Conservation (phyloP, 768 basidiomycete species). For the Pisolithus microcarpus region DNA sequence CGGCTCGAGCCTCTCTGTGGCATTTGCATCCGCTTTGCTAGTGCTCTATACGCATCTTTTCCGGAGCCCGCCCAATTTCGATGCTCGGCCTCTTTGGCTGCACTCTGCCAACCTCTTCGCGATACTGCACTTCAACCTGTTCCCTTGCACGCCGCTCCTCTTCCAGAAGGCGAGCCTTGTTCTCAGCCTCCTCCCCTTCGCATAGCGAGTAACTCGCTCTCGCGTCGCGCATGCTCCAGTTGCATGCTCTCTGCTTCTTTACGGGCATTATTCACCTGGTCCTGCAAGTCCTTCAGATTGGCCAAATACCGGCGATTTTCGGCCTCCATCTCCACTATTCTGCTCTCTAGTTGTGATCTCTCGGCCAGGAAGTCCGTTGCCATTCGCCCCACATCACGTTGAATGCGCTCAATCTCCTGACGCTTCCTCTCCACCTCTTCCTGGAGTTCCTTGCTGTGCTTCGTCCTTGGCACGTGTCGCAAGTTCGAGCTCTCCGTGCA, state of each 20-base stretch:
- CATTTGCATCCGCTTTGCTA: neutral
- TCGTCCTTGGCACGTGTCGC: constrained; percentile 40
- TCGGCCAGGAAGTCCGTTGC: constrained; percentile 34
- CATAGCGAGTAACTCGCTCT: constrained; percentile 19
- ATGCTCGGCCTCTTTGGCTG: constrained; percentile 16
- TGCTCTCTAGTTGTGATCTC: constrained; percentile 26
- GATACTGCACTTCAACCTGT: constrained; percentile 20
- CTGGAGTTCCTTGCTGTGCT: constrained; percentile 37
- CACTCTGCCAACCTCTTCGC: constrained; percentile 21
- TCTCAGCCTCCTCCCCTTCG: constrained; percentile 21
- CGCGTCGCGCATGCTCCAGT: constrained; percentile 21
- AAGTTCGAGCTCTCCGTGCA: constrained; percentile 41
- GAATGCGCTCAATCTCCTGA: constrained; percentile 36
- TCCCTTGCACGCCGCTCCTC: constrained; percentile 24
- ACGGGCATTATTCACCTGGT: constrained; percentile 22
- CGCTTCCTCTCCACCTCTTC: constrained; percentile 37
- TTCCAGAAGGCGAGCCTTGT: constrained; percentile 21
- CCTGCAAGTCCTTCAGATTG: constrained; percentile 22
- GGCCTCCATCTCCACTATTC: constrained; percentile 21
- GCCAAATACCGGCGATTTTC: constrained; percentile 13
- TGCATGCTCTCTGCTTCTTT: constrained; percentile 24
- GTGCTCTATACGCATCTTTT: constrained; percentile 4
- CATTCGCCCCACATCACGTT: constrained; percentile 33
- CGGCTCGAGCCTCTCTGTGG: neutral
- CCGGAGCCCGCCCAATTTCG: constrained; percentile 13